phyloP scores from a whole-genome alignment of 225 moss, liverwort and hornwort species.

The Asterella californica region DNA sequence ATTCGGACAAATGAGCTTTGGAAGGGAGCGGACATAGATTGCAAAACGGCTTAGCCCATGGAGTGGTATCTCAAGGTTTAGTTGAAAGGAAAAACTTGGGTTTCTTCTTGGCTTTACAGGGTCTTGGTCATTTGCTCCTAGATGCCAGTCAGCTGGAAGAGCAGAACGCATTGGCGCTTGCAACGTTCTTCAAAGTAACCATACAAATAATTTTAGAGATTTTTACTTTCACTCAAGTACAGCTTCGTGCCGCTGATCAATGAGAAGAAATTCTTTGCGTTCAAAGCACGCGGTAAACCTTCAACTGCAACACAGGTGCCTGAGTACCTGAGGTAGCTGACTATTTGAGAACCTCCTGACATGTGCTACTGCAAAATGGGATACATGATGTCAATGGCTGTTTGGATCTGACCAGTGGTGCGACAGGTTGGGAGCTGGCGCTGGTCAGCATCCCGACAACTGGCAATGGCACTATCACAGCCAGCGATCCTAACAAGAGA shows the following conservation, averaged over 20 bases:
- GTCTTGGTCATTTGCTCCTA: constrained; percentile 64
- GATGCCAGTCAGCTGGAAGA: constrained; percentile 78
- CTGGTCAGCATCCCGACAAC: constrained; percentile 89
- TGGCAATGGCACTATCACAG: constrained; percentile 66
- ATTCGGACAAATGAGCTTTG: not conserved
- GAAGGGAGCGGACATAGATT: not conserved
- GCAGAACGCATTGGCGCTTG: constrained; percentile 87
- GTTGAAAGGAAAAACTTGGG: not conserved
- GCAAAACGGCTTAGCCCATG: not conserved
- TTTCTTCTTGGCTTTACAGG: constrained; percentile 46
- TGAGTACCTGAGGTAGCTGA: not conserved
- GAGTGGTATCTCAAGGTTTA: not conserved
- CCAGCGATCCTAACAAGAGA: constrained; percentile 51
- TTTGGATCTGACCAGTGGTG: constrained; percentile 35
- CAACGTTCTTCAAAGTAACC: constrained; percentile 78
- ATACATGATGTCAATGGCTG: constrained; percentile 70
- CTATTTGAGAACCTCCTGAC: not conserved
- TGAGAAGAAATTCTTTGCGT: too few relatives aligned
- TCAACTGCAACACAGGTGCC: not conserved
- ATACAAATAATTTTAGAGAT: not conserved
- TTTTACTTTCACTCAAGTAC: not conserved
- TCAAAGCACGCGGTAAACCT: too few relatives aligned
- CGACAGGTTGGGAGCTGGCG: constrained; percentile 96
- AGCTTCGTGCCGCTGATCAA: not conserved
- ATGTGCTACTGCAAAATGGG: constrained; percentile 54